Percentiles rank a stretch among this genome's conserved stretches.
Evolutionary conservation across 345 rosid genomes (phyloP).

Genomic region (Cardiospermum halicacabum): DNA sequence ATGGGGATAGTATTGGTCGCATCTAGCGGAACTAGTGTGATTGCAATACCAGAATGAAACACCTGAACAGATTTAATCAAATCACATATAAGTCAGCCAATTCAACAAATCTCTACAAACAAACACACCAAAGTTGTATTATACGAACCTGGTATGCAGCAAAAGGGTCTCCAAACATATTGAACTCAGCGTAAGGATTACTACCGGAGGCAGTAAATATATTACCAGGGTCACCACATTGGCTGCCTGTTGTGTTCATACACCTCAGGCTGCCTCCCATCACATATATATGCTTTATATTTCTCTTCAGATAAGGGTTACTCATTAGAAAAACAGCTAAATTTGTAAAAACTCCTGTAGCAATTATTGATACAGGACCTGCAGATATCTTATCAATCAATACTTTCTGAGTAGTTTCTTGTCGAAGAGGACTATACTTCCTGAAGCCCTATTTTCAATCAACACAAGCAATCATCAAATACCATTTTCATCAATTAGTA

Average conservation of each 20-base stretch:
- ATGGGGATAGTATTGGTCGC: constrained; percentile 84
- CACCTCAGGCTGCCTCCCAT: too few species aligned
- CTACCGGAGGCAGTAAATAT: constrained; percentile 1
- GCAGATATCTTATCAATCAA: constrained; percentile 14
- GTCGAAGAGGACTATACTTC: constrained; percentile 21
- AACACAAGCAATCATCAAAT: not conserved
- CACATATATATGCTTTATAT: constrained; percentile 22
- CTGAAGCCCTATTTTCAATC: constrained; percentile 16
- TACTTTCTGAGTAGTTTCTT: constrained; percentile 23
- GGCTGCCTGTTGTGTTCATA: too few species aligned
- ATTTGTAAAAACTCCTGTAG: constrained; percentile 23
- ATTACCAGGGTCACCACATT: constrained; percentile 9
- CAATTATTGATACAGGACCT: constrained; percentile 20
- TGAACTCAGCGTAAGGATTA: constrained; percentile 28
- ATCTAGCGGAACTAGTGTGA: constrained; percentile 80
- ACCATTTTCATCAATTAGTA: not conserved
- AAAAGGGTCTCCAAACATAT: constrained; percentile 23
- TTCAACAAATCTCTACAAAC: too few species aligned
- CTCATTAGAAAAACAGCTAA: constrained; percentile 20
- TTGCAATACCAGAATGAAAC: constrained; percentile 78
- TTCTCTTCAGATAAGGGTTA: constrained; percentile 27
- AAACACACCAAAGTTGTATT: too few species aligned
- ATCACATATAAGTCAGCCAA: too few species aligned
- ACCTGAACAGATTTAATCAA: constrained; percentile 54
- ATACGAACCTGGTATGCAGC: constrained; percentile 28